Evolutionary conservation across 805 yeast genomes (phyloP), one percentile per base, ranked within the genome.

Genomic region (Nakazawaea sp.): DNA sequence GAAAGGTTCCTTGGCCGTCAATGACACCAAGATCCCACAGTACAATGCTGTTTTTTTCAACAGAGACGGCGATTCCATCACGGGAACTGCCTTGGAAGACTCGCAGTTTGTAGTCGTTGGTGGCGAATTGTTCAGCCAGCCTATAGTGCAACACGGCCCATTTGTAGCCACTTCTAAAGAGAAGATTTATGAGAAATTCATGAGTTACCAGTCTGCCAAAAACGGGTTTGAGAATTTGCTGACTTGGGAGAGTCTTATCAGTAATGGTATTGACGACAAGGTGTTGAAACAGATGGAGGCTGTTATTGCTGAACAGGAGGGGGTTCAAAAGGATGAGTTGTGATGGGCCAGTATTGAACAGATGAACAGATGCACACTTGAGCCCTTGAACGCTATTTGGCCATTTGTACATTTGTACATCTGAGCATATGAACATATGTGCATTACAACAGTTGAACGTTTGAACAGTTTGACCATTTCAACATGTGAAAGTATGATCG

Each of bases 91-190:
- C 17, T 70, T 74, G n/a, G 61, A 64, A 26, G 64, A 61, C 24
- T 61, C 86, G 2, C 77, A 80, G 46, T 78, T 86, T 51, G 78
- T 81, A 4, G 45, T 86, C n/a, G 64, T 86, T 44, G 92, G 87
- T 23, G 95, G 95, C 40, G 59, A 82, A 53, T 70, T 72, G 16
- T 62, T 85, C 40, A 72, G 84, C 47, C 95, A 87, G 62, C 73
- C 76, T 13, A 68, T 82, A 38, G 82, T 85, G 23, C 96, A 88
- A 53, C 81, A 87, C 53, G 96, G 96, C 13, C 96, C 96, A 11
- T 89, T 88, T 53, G 96, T 88, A 15, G 90, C 84, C 43, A 73
- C 83, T 6, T 61, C 81, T 17, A 67, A 68, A 38, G 81, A 76
- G 36, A 75, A 73, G 44, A 79, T 88, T 42, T 68, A 75, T 45